Percentiles rank a stretch among this genome's conserved stretches.
These are phyloP conservation scores for Apiospora saccharicola DNA, from an alignment of 2,329 filamentous ascomycete genomes.

Conservation along the genomic window DNA sequence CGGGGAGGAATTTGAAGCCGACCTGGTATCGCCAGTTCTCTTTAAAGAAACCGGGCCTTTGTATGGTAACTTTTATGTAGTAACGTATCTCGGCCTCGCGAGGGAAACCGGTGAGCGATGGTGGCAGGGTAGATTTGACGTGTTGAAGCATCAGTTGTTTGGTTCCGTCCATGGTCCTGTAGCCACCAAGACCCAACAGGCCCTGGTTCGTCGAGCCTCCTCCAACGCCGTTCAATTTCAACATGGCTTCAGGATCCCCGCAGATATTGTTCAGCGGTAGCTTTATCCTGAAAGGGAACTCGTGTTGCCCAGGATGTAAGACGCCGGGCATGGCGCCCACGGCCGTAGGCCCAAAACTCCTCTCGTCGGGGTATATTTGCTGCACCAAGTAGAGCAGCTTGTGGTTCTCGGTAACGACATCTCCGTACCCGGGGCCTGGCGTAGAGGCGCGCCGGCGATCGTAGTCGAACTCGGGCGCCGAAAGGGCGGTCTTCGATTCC, in stretches of 20 bases:
- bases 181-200: constrained; percentile 57
- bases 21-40: constrained; percentile 79
- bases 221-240: constrained; percentile 61
- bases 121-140: constrained; percentile 85
- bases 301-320: constrained; percentile 73
- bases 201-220: constrained; percentile 49
- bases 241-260: constrained; percentile 60
- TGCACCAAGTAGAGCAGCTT: constrained; percentile 79
- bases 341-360: constrained; percentile 50
- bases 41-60: constrained; percentile 86
- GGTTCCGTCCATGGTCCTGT: constrained; percentile 69
- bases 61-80: constrained; percentile 94
- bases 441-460: constrained; percentile 46
- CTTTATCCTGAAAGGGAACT: constrained; percentile 82
- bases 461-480: constrained; percentile 55
- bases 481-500: constrained; percentile 73
- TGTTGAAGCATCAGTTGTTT: constrained; percentile 72
- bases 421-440: constrained; percentile 38
- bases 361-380: constrained; percentile 73
- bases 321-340: constrained; percentile 55
- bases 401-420: constrained; percentile 64
- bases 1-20: constrained; percentile 87
- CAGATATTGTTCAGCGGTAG: constrained; percentile 80
- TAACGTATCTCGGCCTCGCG: constrained; percentile 91
- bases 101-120: constrained; percentile 86